Evolutionary conservation across 2,329 filamentous ascomycete species (phyloP), one percentile per base, ranked within the genome.

Genomic region (Cladophialophora bantiana): DNA sequence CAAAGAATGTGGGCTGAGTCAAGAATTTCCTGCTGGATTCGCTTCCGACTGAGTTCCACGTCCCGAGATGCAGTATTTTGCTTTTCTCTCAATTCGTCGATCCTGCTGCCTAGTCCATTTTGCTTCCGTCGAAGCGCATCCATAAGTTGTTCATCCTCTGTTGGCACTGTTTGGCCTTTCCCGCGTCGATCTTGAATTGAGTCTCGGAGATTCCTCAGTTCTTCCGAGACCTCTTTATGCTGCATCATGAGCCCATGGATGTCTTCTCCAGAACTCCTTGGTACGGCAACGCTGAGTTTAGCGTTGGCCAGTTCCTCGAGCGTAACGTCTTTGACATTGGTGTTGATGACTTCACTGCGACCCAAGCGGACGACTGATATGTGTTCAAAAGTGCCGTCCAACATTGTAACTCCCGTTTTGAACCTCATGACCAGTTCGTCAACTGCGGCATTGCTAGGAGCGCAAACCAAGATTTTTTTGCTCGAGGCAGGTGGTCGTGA

Each of bases 381-480:
- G 70, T 91, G 91, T 71, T 91, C 89, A 12, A 83, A 83, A 34
- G 88, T 84, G 1, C 95, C 94, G 52, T 85, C 87, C 66, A 87
- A 84, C 0, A 92, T 94, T 75, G 89, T 94, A 60, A 99, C 86
- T 4, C 95, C 95, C 61, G 88, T 83, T 79, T 96, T 98, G 74
- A 99, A 86, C 81, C 95, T 90, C 77, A 97, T 89, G 18, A 99
- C 95, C 69, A 99, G 78, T 78, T 99, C 95, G 77, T 99, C 95
- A 5, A 99, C 95, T 36, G 95, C 95, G 6, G 95, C 95, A 78
- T 99, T 99, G 84, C 94, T 98, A 13, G 95, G 95, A n/a, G 95
- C 95, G 75, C 95, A 99, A 31, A 99, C 92, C 32, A 99, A 85
- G 32, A 99, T 84, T 78, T 98, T 99, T 80, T 96, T 97, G 1